A percentile compares a stretch with the other conserved stretches of the same genome.
These are phyloP conservation scores for Vaccinium macrocarpon DNA, from an alignment of 148 eudicot species.

Conservation along the genomic window DNA sequence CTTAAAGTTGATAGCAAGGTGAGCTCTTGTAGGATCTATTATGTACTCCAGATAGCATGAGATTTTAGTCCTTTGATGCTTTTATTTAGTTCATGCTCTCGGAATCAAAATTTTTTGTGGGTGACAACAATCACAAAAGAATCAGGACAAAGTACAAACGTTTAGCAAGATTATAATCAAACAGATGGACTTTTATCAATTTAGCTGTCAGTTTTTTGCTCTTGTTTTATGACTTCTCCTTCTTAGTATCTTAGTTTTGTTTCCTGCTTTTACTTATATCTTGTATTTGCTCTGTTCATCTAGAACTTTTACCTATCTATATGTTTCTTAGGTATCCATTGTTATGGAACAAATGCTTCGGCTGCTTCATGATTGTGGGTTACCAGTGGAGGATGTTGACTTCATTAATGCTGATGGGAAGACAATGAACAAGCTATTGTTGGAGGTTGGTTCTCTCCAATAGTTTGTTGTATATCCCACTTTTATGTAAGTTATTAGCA, in stretches of 20 bases:
- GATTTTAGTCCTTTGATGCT: not conserved
- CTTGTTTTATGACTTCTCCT: not conserved
- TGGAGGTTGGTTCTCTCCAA: constrained; percentile 55
- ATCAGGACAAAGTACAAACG: not conserved
- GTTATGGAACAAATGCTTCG: constrained; percentile 99
- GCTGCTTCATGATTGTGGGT: constrained; percentile 53
- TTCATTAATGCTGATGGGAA: constrained; percentile 94
- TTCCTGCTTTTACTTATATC: not conserved
- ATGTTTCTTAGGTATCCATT: constrained; percentile 58
- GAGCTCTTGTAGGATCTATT: too few species aligned
- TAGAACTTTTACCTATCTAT: not conserved
- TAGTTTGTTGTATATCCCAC: not conserved
- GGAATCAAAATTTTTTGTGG: constrained; percentile 27
- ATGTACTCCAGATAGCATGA: too few species aligned
- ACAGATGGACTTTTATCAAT: not conserved
- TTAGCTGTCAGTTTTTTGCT: not conserved
- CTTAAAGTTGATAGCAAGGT: too few species aligned
- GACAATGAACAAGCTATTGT: constrained; percentile 77
- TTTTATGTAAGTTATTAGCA: not conserved
- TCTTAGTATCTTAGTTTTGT: not conserved
- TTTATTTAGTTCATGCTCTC: not conserved
- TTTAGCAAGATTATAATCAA: not conserved
- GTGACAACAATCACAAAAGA: constrained; percentile 59
- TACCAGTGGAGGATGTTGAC: constrained; percentile 68
- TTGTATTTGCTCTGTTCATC: not conserved